Conservation (phyloP, 1,284 basidiomycete genomes). For the Xanthoconium separans region DNA sequence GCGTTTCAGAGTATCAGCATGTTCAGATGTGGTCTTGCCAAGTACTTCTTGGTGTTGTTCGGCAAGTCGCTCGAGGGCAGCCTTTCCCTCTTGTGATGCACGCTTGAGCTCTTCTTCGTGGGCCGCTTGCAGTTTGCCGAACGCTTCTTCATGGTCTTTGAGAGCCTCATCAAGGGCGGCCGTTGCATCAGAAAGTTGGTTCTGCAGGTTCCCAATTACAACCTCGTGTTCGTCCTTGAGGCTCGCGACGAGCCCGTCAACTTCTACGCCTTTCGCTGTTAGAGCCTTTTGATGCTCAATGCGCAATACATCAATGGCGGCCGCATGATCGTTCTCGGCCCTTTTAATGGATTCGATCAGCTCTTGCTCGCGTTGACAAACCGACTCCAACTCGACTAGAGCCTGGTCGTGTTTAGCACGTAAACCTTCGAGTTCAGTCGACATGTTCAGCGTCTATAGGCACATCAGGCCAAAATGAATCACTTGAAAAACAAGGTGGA, state of each 20-base stretch:
- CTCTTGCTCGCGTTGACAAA: conserved; percentile 56
- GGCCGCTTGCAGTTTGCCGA: conserved; percentile 47
- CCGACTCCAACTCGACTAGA: conserved; percentile 50
- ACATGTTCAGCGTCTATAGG: conserved; percentile 77
- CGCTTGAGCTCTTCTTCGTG: conserved; percentile 49
- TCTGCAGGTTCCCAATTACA: conserved; percentile 37
- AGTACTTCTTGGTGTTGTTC: conserved; percentile 54
- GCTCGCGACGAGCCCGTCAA: conserved; percentile 45
- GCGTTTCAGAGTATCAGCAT: conserved; percentile 53
- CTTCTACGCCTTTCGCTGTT: conserved; percentile 49
- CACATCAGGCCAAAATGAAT: background rate
- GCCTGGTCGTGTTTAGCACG: conserved; percentile 59
- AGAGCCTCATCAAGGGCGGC: conserved; percentile 46
- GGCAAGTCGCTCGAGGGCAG: conserved; percentile 43
- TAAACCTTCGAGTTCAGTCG: conserved; percentile 75
- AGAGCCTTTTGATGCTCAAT: conserved; percentile 55
- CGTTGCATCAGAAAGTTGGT: conserved; percentile 45
- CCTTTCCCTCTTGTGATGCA: conserved; percentile 48
- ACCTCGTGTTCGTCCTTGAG: conserved; percentile 44
- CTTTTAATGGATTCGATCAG: conserved; percentile 50
- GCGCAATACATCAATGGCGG: conserved; percentile 50
- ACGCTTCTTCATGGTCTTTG: conserved; percentile 51
- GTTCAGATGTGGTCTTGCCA: conserved; percentile 51
- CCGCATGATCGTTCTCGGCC: conserved; percentile 47
- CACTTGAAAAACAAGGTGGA: background rate